phyloP scores from a whole-genome alignment of 352 stramenopile genomes.

The Phytopythium aichiense region DNA sequence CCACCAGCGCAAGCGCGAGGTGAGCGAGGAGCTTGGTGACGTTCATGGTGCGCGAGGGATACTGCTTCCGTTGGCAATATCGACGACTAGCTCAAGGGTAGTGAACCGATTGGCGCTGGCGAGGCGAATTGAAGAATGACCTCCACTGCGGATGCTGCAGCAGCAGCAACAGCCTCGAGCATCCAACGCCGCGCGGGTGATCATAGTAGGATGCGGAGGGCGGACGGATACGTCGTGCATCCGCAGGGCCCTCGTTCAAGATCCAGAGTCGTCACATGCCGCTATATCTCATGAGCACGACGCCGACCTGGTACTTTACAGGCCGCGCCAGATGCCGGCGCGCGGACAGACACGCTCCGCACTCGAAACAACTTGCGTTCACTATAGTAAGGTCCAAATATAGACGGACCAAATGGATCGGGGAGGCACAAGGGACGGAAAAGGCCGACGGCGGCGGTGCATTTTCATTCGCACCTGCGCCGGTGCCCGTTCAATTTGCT shows the following conservation, averaged over 20 bases:
- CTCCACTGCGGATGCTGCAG: background rate
- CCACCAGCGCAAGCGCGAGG: conserved; percentile 16
- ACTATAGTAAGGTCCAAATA: background rate
- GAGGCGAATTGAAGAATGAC: conserved; percentile 18
- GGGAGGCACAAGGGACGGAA: background rate
- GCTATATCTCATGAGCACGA: conserved; percentile 1
- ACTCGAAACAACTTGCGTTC: background rate
- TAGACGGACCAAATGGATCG: background rate
- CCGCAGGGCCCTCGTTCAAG: background rate
- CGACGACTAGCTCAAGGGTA: conserved; percentile 5
- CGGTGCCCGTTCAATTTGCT: background rate
- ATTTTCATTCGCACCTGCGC: background rate
- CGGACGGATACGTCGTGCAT: conserved; percentile 2
- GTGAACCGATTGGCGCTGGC: conserved; percentile 7
- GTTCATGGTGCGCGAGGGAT: conserved; percentile 17
- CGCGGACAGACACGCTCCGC: background rate
- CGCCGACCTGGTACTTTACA: background rate
- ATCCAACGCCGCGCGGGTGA: too few species aligned
- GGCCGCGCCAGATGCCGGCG: background rate
- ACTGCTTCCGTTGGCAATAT: conserved; percentile 6
- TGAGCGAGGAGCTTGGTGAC: conserved; percentile 29
- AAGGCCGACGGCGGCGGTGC: background rate
- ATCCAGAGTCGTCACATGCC: background rate
- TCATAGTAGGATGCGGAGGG: background rate
- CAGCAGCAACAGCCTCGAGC: background rate